phyloP scores from a whole-genome alignment of 805 yeast species.

The Blastobotrys parvus region DNA sequence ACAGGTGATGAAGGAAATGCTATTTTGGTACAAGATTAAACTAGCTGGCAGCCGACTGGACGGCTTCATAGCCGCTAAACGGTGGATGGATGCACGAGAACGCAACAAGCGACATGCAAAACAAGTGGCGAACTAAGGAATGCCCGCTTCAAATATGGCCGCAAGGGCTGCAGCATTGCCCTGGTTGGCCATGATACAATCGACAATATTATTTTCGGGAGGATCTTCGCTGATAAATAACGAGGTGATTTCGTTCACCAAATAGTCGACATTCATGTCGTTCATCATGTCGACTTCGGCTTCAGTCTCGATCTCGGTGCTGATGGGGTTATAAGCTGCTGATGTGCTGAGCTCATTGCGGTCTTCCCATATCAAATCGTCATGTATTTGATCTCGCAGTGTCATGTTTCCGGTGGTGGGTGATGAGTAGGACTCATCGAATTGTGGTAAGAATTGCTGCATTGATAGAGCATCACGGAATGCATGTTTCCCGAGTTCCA shows the following conservation, averaged over 20 bases:
- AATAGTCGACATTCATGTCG: slow-evolving; percentile 9
- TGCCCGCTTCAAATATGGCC: slow-evolving; percentile 2
- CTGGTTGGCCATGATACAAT: background rate
- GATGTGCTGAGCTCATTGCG: slow-evolving; percentile 8
- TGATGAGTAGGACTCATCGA: background rate
- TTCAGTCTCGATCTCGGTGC: slow-evolving; percentile 7
- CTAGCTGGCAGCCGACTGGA: slow-evolving; percentile 1
- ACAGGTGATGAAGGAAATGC: slow-evolving; percentile 1
- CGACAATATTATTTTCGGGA: background rate
- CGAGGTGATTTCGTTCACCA: too few species aligned
- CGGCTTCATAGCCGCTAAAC: background rate
- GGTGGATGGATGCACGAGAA: background rate
- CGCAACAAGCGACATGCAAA: background rate
- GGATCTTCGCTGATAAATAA: background rate
- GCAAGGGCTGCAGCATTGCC: background rate
- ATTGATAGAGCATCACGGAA: slow-evolving; percentile 11
- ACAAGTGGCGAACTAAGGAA: too few species aligned
- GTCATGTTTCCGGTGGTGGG: background rate
- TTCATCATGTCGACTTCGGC: slow-evolving; percentile 9
- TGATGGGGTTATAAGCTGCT: slow-evolving; percentile 3
- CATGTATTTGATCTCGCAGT: background rate
- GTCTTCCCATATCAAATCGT: slow-evolving; percentile 8
- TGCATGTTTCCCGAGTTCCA: slow-evolving; percentile 8
- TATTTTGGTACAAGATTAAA: slow-evolving; percentile 6
- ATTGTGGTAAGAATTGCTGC: background rate